These are phyloP conservation scores for Boletus huronensis DNA, from an alignment of 768 basidiomycete species.

Conservation along the genomic window DNA sequence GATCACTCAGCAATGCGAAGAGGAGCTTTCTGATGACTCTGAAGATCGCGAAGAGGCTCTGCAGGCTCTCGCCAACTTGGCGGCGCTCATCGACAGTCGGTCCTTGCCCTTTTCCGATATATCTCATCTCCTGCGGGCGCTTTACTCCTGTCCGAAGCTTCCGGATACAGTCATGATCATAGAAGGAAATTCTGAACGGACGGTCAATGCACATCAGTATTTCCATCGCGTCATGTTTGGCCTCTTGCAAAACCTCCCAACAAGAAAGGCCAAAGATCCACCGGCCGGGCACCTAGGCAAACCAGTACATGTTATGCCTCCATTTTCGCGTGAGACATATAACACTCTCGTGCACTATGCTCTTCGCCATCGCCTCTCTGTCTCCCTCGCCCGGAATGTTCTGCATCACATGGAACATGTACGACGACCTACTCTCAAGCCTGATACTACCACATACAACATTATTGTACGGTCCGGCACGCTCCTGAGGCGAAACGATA, in stretches of 20 bases:
- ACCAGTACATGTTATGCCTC: slow-evolving; percentile 23
- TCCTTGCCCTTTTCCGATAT: slow-evolving; percentile 46
- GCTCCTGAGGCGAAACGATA: slow-evolving; percentile 43
- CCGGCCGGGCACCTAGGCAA: slow-evolving; percentile 4
- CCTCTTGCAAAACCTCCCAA: slow-evolving; percentile 36
- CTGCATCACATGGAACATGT: slow-evolving; percentile 52
- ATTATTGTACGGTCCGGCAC: slow-evolving; percentile 56
- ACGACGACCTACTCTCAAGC: slow-evolving; percentile 40
- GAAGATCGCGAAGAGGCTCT: slow-evolving; percentile 36
- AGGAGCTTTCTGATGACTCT: slow-evolving; percentile 29
- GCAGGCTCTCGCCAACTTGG: slow-evolving; percentile 62
- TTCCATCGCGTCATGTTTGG: slow-evolving; percentile 46
- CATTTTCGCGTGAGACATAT: slow-evolving; percentile 43
- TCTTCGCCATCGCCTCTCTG: slow-evolving; percentile 55
- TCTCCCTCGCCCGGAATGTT: slow-evolving; percentile 44
- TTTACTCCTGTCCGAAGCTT: slow-evolving; percentile 46
- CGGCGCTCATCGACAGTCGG: slow-evolving; percentile 46
- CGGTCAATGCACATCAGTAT: slow-evolving; percentile 43
- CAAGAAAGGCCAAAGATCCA: slow-evolving; percentile 21
- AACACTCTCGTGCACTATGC: slow-evolving; percentile 67
- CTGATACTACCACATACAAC: slow-evolving; percentile 52
- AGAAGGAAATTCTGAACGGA: slow-evolving; percentile 18
- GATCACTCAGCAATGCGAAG: slow-evolving; percentile 31
- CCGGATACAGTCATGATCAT: slow-evolving; percentile 39
- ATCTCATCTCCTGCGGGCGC: slow-evolving; percentile 41